phyloP scores from a whole-genome alignment of 2,329 filamentous ascomycete genomes.

The Cryphonectria naterciae region DNA sequence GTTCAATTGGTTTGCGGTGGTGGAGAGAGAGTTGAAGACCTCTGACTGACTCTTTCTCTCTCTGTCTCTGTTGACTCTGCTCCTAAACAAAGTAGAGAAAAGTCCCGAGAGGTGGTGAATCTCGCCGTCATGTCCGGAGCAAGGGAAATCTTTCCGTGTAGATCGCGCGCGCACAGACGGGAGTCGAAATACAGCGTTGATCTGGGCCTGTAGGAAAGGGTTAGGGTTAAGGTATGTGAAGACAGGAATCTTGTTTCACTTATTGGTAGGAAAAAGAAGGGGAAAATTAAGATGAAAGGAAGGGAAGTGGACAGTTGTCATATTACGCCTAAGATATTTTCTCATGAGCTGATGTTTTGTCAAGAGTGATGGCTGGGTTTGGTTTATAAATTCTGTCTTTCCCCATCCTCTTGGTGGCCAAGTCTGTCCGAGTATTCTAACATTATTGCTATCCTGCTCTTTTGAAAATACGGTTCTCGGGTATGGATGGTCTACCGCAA shows the following conservation, averaged over 20 bases:
- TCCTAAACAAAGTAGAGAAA: background rate
- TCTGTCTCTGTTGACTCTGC: background rate
- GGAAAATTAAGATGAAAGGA: no score
- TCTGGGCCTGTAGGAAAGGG: conserved; percentile 16
- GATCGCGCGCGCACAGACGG: conserved; percentile 26
- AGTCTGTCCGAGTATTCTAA: no score
- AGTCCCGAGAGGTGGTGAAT: background rate
- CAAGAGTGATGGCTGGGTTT: no score
- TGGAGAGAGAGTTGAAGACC: no score
- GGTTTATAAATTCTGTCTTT: no score
- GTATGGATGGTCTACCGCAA: no score
- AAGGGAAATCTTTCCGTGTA: conserved; percentile 18
- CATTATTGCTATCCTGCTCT: no score
- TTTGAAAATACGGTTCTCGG: no score
- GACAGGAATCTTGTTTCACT: background rate
- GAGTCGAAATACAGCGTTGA: conserved; percentile 29
- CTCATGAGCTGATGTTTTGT: no score
- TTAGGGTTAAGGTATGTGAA: conserved; percentile 14
- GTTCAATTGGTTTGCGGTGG: background rate
- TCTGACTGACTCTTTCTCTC: background rate
- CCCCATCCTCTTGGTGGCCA: no score
- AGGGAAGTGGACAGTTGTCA: background rate
- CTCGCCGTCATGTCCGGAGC: conserved; percentile 10
- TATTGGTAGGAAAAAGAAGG: background rate
- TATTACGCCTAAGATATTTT: background rate